phyloP scores from a whole-genome alignment of 1,284 basidiomycete genomes.

The Macrocystidia cucumis region DNA sequence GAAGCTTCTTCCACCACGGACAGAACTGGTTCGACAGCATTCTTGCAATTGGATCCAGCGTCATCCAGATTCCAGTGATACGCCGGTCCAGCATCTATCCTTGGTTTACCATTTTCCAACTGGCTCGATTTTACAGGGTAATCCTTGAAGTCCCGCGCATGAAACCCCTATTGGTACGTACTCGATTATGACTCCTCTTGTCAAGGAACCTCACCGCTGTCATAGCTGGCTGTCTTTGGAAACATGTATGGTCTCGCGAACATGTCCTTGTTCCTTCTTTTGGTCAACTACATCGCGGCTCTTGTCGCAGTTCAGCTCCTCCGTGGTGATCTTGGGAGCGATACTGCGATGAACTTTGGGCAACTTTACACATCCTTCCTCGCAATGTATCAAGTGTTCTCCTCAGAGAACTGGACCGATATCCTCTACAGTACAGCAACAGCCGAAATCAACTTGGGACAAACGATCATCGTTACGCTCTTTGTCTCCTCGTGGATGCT shows the following conservation, averaged over 20 bases:
- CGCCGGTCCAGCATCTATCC: constrained; percentile 62
- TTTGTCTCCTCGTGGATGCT: constrained; percentile 87
- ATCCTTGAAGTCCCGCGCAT: constrained; percentile 86
- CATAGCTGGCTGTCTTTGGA: constrained; percentile 81
- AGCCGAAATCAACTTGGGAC: constrained; percentile 61
- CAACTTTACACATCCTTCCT: constrained; percentile 87
- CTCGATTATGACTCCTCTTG: constrained; percentile 2
- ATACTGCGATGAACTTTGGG: constrained; percentile 73
- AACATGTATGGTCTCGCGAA: constrained; percentile 89
- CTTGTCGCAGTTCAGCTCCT: constrained; percentile 72
- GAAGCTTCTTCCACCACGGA: constrained; percentile 62
- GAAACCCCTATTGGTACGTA: constrained; percentile 66
- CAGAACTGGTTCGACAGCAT: constrained; percentile 77
- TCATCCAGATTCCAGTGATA: constrained; percentile 87
- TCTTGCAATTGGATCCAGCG: constrained; percentile 73
- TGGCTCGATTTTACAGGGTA: constrained; percentile 89
- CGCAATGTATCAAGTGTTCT: constrained; percentile 88
- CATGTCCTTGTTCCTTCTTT: constrained; percentile 89
- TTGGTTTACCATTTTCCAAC: constrained; percentile 91
- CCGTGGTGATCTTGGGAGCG: constrained; percentile 69
- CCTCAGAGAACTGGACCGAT: constrained; percentile 92
- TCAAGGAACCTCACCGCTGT: constrained; percentile 9
- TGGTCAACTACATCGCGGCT: constrained; percentile 86
- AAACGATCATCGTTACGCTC: constrained; percentile 68
- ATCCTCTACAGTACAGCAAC: constrained; percentile 69